These are phyloP conservation scores for Penicillium roqueforti DNA, from an alignment of 495 filamentous ascomycete genomes.

Conservation along the genomic window DNA sequence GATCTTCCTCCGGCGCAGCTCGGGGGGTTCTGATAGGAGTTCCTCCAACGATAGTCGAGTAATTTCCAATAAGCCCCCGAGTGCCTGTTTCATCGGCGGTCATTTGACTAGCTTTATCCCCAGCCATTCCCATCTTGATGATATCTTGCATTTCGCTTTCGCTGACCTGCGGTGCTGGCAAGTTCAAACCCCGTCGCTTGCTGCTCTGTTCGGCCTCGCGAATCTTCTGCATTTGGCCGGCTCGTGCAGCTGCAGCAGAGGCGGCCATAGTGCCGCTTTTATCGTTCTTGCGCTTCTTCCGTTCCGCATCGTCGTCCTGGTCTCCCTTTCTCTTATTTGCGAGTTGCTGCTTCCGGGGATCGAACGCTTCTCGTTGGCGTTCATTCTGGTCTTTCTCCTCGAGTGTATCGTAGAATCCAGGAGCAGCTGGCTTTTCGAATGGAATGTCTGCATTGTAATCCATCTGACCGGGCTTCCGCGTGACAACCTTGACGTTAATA, in stretches of 20 bases:
- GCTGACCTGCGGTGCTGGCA: slow-evolving; percentile 86
- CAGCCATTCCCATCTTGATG: slow-evolving; percentile 96
- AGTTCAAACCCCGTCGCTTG: slow-evolving; percentile 72
- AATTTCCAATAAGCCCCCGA: slow-evolving; percentile 79
- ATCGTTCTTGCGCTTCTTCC: slow-evolving; percentile 81
- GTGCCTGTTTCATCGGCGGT: slow-evolving; percentile 81
- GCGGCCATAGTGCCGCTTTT: slow-evolving; percentile 72
- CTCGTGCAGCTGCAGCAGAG: slow-evolving; percentile 84
- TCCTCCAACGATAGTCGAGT: slow-evolving; percentile 70
- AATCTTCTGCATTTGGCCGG: slow-evolving; percentile 92
- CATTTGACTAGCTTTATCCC: slow-evolving; percentile 75
- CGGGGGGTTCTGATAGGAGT: slow-evolving; percentile 89
- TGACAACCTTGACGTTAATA: slow-evolving; percentile 96
- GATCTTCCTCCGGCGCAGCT: slow-evolving; percentile 87
- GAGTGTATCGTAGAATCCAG: slow-evolving; percentile 89
- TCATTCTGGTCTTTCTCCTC: slow-evolving; percentile 82
- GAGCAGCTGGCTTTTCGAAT: slow-evolving; percentile 85
- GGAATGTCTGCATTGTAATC: slow-evolving; percentile 99
- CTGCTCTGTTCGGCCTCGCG: slow-evolving; percentile 95
- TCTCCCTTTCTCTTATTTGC: slow-evolving; percentile 96
- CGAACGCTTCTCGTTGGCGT: slow-evolving; percentile 79
- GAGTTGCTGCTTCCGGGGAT: slow-evolving; percentile 89
- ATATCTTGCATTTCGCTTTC: slow-evolving; percentile 95
- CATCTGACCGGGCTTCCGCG: slow-evolving; percentile 91
- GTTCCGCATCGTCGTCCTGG: slow-evolving; percentile 72